Conservation (phyloP, 768 basidiomycete species). For the Tulasnella sp. region DNA sequence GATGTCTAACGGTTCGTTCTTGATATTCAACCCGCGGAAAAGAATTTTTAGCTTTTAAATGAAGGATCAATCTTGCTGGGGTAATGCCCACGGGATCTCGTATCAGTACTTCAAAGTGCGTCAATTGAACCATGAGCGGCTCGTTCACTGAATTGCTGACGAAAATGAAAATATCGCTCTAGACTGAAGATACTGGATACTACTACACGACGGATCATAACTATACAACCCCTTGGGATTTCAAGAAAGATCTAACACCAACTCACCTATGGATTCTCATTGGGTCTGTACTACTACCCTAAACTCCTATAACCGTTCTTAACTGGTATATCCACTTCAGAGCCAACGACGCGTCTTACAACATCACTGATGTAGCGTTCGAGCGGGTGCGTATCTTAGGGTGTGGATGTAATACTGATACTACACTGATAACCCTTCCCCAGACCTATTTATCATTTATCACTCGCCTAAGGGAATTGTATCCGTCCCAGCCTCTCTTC, state of each 20-base stretch:
- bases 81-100: constrained; percentile 24
- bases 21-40: neutral
- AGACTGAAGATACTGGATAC: constrained; percentile 51
- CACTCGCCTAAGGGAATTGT: constrained; percentile 34
- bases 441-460: constrained; percentile 43
- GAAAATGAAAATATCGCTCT: too few species aligned
- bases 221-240: constrained; percentile 50
- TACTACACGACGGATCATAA: constrained; percentile 47
- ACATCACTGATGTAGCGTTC: constrained; percentile 36
- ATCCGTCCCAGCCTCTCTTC: constrained; percentile 39
- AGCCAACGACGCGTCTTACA: constrained; percentile 47
- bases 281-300: constrained; percentile 29
- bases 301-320: neutral
- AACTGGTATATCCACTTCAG: constrained; percentile 26
- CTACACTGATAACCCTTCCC: neutral
- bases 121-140: too few species aligned
- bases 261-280: constrained; percentile 50
- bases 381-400: constrained; percentile 7
- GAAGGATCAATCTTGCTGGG: constrained; percentile 22
- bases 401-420: neutral
- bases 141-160: too few species aligned
- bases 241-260: constrained; percentile 38
- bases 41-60: neutral
- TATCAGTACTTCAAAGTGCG: constrained; percentile 39
- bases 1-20: constrained; percentile 34